Evolutionary conservation across 2,329 filamentous ascomycete species (phyloP), one percentile per base, ranked within the genome.

Genomic region (Stylonectria norvegica): DNA sequence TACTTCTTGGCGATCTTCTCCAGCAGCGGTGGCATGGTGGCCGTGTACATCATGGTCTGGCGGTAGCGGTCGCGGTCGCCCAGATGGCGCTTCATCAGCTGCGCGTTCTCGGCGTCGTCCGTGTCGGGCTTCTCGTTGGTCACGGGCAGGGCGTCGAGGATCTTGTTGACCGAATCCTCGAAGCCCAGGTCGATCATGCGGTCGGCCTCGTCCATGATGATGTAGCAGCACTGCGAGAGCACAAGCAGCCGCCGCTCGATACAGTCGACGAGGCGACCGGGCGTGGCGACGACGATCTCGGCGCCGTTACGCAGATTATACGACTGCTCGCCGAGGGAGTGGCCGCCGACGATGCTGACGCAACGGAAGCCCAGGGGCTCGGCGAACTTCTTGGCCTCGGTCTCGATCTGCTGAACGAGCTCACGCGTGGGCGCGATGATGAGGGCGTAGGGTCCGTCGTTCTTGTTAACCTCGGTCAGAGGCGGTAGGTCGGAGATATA

Each of bases 11-110:
- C 93, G 49, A 98, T 97, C 48, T 87, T 86, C 63, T 98, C 93
- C 12, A 98, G 87, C 0, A 86, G 81, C 0, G 86, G 71, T 2
- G 93, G 90, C 93, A 98, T 98, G 19, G 93, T 98, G 38, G 93
- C 93, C 50, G 93, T 97, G 79, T 97, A 98, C 93, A 98, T 98
- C 93, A 98, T 98, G 0, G 93, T 98, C 66, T 98, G 91, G 43
- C 93, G 77, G 69, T 97, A 97, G 16, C 86, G 78, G 57, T 89
- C 85, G 52, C 81, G 81, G 14, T 81, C 81, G 38, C 83, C 83
- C 2, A 95, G 69, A 56, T 86, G 85, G 42, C 80, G 77, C 55
- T 82, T 84, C 91, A 97, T 97, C n/a, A 84, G 81, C 41, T 78
- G 72, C 0, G 86, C 74, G 59, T 97, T 79, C 64, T 98, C 93